A percentile compares a stretch with the other conserved stretches of the same genome.
phyloP scores from a whole-genome alignment of 306 rosid genomes.

The Dalbergia cultrata region DNA sequence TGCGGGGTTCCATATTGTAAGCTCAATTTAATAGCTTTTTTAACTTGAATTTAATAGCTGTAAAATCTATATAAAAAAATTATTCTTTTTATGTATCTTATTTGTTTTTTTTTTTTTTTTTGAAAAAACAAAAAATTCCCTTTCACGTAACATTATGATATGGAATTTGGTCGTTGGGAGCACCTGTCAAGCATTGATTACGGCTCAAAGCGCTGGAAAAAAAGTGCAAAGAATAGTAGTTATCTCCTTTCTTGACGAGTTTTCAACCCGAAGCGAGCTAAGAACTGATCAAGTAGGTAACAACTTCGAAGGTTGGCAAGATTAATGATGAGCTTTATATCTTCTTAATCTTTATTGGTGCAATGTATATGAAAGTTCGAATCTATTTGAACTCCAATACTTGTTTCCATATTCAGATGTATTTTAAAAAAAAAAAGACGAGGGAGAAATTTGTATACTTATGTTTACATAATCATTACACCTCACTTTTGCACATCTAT shows the following conservation, averaged over 20 bases:
- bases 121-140: too few relatives aligned
- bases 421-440: not conserved
- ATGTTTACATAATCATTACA: too few relatives aligned
- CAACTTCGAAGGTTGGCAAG: not conserved
- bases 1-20: too few relatives aligned
- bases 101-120: too few relatives aligned
- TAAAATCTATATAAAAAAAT: too few relatives aligned
- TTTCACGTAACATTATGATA: not conserved
- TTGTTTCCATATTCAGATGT: not conserved
- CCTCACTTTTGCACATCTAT: too few relatives aligned
- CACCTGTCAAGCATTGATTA: not conserved
- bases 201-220: not conserved
- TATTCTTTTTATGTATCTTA: too few relatives aligned
- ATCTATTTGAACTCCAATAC: not conserved
- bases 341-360: constrained; percentile 5
- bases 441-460: too few relatives aligned
- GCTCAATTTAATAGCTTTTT: too few relatives aligned
- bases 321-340: not conserved
- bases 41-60: too few relatives aligned
- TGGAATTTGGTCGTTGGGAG: not conserved
- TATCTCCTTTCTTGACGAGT: not conserved
- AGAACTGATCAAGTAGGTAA: constrained; percentile 13
- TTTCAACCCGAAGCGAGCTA: constrained; percentile 29
- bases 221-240: not conserved
- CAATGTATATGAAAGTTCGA: constrained; percentile 43